A percentile compares a stretch with the other conserved stretches of the same genome.
phyloP scores from a whole-genome alignment of 2,329 filamentous ascomycete genomes.

The Botryotinia convoluta region DNA sequence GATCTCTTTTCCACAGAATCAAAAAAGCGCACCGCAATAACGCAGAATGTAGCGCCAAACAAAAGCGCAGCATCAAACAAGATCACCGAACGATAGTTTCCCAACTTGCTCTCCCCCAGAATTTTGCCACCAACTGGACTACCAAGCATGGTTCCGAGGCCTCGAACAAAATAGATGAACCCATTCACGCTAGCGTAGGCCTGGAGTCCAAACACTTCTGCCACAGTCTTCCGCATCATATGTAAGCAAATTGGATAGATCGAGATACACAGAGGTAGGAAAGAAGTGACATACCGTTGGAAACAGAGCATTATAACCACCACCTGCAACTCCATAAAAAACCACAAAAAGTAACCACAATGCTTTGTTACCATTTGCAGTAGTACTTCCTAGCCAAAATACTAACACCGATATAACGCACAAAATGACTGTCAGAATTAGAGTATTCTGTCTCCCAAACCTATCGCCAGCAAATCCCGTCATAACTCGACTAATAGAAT shows the following conservation, averaged over 20 bases:
- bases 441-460: conserved; percentile 48
- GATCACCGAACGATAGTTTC: conserved; percentile 42
- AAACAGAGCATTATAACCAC: conserved; percentile 48
- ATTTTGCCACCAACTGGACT: conserved; percentile 46
- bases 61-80: conserved; percentile 42
- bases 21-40: conserved; percentile 44
- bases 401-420: conserved; percentile 41
- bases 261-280: neutral
- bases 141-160: conserved; percentile 46
- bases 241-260: conserved; percentile 3
- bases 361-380: conserved; percentile 33
- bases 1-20: conserved; percentile 41
- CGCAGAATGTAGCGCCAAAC: conserved; percentile 41
- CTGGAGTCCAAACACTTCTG: conserved; percentile 49
- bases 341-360: conserved; percentile 45
- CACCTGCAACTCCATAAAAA: conserved; percentile 44
- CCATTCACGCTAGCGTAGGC: conserved; percentile 49
- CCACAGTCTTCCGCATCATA: conserved; percentile 37
- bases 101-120: conserved; percentile 38
- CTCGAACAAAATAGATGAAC: conserved; percentile 47
- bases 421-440: conserved; percentile 43
- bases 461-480: conserved; percentile 47
- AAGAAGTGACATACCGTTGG: conserved; percentile 38
- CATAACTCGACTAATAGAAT: conserved; percentile 45
- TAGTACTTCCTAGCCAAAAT: conserved; percentile 40